Evolutionary conservation across 1,139 yeast species (phyloP).

Genomic region (Scheffersomyces illinoinensis): DNA sequence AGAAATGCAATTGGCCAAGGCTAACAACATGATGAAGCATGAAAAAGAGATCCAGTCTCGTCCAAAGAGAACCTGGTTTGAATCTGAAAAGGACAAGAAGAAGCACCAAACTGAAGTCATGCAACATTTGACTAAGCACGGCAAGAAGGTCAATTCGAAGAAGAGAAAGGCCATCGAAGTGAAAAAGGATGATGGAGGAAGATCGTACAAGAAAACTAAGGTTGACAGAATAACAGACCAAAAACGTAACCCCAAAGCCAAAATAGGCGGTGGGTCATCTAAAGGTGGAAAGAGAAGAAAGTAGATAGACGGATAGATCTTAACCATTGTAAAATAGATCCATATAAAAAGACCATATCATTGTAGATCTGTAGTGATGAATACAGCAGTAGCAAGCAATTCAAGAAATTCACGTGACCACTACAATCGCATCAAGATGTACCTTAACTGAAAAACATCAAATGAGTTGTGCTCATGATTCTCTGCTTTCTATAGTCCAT

Average conservation of each 20-base stretch:
- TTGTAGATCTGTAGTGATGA: neutral
- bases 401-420: neutral
- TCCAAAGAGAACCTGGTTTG: conserved; percentile 98
- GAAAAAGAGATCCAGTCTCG: conserved; percentile 81
- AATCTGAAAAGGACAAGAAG: conserved; percentile 63
- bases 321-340: neutral
- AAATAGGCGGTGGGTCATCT: conserved; percentile 12
- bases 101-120: conserved; percentile 39
- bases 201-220: conserved; percentile 73
- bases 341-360: neutral
- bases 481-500: neutral
- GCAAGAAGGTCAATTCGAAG: conserved; percentile 34
- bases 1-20: conserved; percentile 86
- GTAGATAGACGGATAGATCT: neutral
- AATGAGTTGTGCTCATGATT: neutral
- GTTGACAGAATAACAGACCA: conserved; percentile 56
- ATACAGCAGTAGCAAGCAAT: neutral
- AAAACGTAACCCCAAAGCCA: conserved; percentile 31
- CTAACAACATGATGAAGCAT: conserved; percentile 78
- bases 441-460: neutral
- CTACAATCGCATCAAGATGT: neutral
- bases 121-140: conserved; percentile 48
- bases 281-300: conserved; percentile 10
- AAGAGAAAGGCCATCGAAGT: conserved; percentile 34
- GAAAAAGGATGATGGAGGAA: conserved; percentile 43